Percentiles rank a stretch among this genome's conserved stretches.
Conservation (phyloP, 2,329 filamentous ascomycete genomes). For the Botryosphaeria agaves region DNA sequence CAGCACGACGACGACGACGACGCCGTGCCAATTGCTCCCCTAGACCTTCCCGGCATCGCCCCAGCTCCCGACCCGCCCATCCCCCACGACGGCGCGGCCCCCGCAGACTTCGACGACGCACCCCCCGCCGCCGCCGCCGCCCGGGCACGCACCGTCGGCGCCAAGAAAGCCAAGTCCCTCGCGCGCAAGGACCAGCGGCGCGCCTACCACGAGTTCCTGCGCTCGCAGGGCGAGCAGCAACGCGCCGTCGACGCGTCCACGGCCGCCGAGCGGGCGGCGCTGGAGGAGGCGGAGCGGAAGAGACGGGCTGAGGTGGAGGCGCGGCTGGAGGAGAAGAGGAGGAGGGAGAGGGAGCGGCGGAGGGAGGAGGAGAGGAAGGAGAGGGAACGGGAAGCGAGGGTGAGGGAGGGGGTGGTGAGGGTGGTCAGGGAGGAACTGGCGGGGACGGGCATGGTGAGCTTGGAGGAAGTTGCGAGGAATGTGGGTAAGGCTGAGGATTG, state of each 20-base stretch:
- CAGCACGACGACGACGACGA: neutral
- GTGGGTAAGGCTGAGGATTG: constrained; percentile 16
- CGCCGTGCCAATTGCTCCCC: neutral
- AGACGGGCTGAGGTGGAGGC: constrained; percentile 24
- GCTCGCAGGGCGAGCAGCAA: constrained; percentile 28
- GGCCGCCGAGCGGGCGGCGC: constrained; percentile 26
- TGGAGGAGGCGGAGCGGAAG: constrained; percentile 20
- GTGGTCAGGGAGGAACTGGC: constrained; percentile 14
- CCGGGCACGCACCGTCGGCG: constrained; percentile 18
- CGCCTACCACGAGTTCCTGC: constrained; percentile 23
- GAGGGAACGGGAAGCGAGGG: constrained; percentile 18
- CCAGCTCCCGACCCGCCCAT: neutral
- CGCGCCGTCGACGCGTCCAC: constrained; percentile 23
- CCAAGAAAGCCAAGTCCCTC: constrained; percentile 31
- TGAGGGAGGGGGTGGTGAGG: constrained; percentile 13
- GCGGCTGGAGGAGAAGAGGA: constrained; percentile 21
- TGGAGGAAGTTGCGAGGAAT: constrained; percentile 21
- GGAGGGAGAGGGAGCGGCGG: constrained; percentile 19
- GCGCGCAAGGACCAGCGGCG: constrained; percentile 24
- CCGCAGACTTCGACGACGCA: constrained; percentile 11
- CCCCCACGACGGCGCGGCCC: constrained; percentile 9
- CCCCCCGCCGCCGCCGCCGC: constrained; percentile 3
- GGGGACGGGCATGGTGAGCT: constrained; percentile 12
- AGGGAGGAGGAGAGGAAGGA: constrained; percentile 20
- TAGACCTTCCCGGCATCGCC: neutral